phyloP scores from a whole-genome alignment of 352 stramenopile species.

The Stephanocyclus meneghinianus region DNA sequence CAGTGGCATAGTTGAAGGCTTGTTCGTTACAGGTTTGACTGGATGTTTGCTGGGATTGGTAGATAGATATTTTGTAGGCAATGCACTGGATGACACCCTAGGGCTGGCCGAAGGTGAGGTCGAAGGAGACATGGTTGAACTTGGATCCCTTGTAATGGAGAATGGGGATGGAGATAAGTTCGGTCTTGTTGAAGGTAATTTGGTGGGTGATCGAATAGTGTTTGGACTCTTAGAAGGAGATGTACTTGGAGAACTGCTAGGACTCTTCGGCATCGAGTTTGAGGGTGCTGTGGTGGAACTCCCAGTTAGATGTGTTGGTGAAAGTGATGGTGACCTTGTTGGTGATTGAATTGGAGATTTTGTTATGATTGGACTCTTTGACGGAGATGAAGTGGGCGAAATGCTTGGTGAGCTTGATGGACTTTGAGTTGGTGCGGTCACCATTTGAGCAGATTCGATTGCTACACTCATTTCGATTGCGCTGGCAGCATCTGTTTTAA shows the following conservation, averaged over 20 bases:
- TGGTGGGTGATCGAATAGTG: neutral
- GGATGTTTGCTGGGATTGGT: neutral
- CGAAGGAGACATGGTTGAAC: neutral
- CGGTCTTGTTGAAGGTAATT: neutral
- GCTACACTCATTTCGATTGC: slow-evolving; percentile 5
- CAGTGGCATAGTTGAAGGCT: slow-evolving; percentile 3
- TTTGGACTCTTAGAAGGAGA: neutral
- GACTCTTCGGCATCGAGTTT: neutral
- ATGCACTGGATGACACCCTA: neutral
- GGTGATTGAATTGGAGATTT: neutral
- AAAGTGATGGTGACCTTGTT: neutral
- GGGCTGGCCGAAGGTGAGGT: neutral
- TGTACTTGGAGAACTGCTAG: neutral
- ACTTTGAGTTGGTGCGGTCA: neutral
- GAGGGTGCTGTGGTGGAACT: neutral
- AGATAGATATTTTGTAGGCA: neutral
- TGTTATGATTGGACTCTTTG: neutral
- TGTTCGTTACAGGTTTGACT: neutral
- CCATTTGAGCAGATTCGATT: slow-evolving; percentile 3
- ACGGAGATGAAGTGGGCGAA: neutral
- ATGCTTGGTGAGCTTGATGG: neutral
- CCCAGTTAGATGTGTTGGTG: neutral
- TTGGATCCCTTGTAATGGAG: neutral
- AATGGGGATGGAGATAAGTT: neutral
- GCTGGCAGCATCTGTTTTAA: slow-evolving; percentile 18